Conservation (phyloP, 306 rosid species). For the Arachis stenosperma region DNA sequence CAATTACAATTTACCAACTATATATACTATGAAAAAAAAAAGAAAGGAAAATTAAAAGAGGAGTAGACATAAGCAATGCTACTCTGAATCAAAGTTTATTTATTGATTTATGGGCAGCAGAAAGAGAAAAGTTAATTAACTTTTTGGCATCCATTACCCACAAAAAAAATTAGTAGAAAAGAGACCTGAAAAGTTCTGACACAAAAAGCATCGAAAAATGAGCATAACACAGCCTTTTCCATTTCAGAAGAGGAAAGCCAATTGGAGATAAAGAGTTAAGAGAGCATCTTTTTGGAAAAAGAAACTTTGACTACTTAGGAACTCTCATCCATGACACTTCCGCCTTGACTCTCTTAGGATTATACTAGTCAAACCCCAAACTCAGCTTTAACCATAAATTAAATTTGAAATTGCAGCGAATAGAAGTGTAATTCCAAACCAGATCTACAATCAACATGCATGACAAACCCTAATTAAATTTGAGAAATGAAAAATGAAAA, state of each 20-base stretch:
- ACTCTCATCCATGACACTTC: background rate
- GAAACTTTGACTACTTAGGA: constrained; percentile 28
- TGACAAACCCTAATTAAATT: background rate
- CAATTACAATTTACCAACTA: background rate
- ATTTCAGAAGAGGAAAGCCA: background rate
- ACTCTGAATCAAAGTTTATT: background rate
- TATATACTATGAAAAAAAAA: background rate
- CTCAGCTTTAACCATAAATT: too few species aligned
- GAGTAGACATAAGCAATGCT: background rate
- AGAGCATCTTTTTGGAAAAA: constrained; percentile 29
- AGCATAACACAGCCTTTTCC: constrained; percentile 1
- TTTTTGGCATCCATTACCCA: constrained; percentile 29
- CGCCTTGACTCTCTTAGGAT: too few species aligned
- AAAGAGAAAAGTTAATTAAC: constrained; percentile 7
- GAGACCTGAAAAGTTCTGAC: constrained; percentile 17
- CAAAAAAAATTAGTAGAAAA: background rate
- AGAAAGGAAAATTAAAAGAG: background rate
- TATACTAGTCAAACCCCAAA: too few species aligned
- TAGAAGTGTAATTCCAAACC: background rate
- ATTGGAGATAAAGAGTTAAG: constrained; percentile 18
- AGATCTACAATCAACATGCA: background rate
- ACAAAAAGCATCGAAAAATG: constrained; percentile 34
- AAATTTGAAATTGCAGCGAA: background rate
- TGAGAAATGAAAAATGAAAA: too few species aligned
- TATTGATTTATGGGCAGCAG: background rate